Evolutionary conservation across 257 asterid genomes (phyloP).

Genomic region (Solanum ahanhuiri): DNA sequence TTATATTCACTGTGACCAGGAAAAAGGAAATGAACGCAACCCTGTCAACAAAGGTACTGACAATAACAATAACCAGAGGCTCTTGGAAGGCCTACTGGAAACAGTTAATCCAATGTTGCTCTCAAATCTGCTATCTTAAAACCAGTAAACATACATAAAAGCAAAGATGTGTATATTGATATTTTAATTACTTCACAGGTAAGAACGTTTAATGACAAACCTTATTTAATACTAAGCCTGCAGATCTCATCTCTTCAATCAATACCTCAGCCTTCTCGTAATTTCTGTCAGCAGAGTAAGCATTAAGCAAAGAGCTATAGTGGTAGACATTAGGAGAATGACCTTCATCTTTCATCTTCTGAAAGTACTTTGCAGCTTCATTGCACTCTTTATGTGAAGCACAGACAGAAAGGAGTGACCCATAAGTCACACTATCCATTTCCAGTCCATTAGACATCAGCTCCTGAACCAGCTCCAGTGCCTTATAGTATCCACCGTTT

Average conservation of each 20-base stretch:
- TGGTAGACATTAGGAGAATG: conserved; percentile 82
- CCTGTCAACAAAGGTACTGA: neutral
- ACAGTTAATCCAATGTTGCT: neutral
- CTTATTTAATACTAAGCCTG: conserved; percentile 67
- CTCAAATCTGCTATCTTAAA: neutral
- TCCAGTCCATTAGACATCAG: conserved; percentile 50
- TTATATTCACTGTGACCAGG: neutral
- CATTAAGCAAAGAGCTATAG: conserved; percentile 92
- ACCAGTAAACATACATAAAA: neutral
- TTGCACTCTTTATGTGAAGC: conserved; percentile 66
- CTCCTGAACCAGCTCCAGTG: conserved; percentile 75
- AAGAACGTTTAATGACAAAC: conserved; percentile 19
- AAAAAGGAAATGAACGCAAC: neutral
- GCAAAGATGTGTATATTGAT: neutral
- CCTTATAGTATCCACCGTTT: conserved; percentile 67
- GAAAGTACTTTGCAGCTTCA: conserved; percentile 80
- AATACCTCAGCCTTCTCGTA: conserved; percentile 59
- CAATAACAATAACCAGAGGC: neutral
- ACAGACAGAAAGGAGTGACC: conserved; percentile 83
- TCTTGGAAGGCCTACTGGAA: neutral
- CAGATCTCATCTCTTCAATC: conserved; percentile 70
- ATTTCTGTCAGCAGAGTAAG: conserved; percentile 69
- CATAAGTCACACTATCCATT: conserved; percentile 77
- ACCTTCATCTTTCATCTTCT: conserved; percentile 85
- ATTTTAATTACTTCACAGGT: neutral